Percentiles rank a stretch among this genome's conserved stretches.
Conservation (phyloP, 192 early-diverging fungal genomes). For the Podila minutissima region DNA sequence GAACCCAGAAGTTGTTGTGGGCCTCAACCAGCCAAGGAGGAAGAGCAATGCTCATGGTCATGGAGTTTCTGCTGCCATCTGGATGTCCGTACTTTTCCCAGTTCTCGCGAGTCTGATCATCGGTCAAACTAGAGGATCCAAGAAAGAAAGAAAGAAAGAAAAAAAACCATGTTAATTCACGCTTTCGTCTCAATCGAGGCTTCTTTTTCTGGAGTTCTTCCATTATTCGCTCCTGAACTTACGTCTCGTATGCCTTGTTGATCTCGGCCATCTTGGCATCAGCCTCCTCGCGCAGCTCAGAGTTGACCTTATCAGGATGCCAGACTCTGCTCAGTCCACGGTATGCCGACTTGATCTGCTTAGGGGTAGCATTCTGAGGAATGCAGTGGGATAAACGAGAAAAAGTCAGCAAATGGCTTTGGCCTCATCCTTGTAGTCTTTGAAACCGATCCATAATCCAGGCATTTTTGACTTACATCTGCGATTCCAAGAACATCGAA, state of each 20-base stretch:
- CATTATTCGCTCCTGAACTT: slow-evolving; percentile 13
- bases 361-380: slow-evolving; percentile 39
- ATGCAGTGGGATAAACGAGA: background rate
- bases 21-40: slow-evolving; percentile 91
- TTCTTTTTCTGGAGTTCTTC: background rate
- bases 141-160: background rate
- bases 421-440: slow-evolving; percentile 53
- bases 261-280: slow-evolving; percentile 86
- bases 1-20: slow-evolving; percentile 83
- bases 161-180: background rate
- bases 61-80: slow-evolving; percentile 76
- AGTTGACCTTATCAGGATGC: slow-evolving; percentile 82
- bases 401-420: slow-evolving; percentile 22
- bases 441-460: background rate
- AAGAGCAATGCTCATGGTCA: slow-evolving; percentile 92
- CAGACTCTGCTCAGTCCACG: slow-evolving; percentile 61
- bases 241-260: slow-evolving; percentile 93
- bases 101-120: slow-evolving; percentile 88
- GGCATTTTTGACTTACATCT: slow-evolving; percentile 53
- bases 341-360: slow-evolving; percentile 61
- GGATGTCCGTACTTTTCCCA: slow-evolving; percentile 98
- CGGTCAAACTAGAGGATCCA: slow-evolving; percentile 73
- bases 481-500: slow-evolving; percentile 89
- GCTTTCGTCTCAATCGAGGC: background rate
- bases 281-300: slow-evolving; percentile 74